These are phyloP conservation scores for Plasmopara halstedii DNA, from an alignment of 352 stramenopile genomes.

Conservation along the genomic window DNA sequence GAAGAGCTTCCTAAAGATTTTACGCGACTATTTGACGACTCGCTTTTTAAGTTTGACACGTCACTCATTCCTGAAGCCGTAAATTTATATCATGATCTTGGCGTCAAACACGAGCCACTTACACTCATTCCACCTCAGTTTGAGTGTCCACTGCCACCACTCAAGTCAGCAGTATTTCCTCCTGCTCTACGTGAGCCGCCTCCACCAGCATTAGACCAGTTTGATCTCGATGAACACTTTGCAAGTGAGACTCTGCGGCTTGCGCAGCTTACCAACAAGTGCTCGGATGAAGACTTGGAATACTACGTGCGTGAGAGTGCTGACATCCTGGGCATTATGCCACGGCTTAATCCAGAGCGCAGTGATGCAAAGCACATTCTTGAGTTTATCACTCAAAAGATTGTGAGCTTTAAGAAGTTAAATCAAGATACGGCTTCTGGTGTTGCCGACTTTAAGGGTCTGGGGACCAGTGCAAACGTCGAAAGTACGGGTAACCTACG, in stretches of 20 bases:
- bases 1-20: conserved; percentile 94
- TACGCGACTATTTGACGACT: conserved; percentile 90
- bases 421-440: conserved; percentile 54
- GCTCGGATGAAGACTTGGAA: conserved; percentile 90
- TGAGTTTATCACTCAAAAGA: conserved; percentile 88
- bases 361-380: conserved; percentile 86
- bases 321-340: conserved; percentile 86
- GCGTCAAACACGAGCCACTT: conserved; percentile 93
- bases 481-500: conserved; percentile 6
- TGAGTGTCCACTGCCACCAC: conserved; percentile 88
- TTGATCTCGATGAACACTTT: conserved; percentile 96
- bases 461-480: conserved; percentile 2
- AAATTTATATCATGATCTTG: conserved; percentile 85
- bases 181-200: conserved; percentile 86
- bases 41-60: conserved; percentile 93
- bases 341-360: conserved; percentile 63
- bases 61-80: conserved; percentile 92
- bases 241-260: conserved; percentile 87
- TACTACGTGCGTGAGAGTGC: conserved; percentile 92
- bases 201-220: conserved; percentile 91
- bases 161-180: conserved; percentile 92
- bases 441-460: conserved; percentile 9
- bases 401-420: conserved; percentile 92
- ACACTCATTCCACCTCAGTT: conserved; percentile 93
- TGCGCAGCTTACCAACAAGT: conserved; percentile 94